Base-by-base conservation (phyloP, 495 filamentous ascomycete genomes). In the Tuber umbilicatum region DNA sequence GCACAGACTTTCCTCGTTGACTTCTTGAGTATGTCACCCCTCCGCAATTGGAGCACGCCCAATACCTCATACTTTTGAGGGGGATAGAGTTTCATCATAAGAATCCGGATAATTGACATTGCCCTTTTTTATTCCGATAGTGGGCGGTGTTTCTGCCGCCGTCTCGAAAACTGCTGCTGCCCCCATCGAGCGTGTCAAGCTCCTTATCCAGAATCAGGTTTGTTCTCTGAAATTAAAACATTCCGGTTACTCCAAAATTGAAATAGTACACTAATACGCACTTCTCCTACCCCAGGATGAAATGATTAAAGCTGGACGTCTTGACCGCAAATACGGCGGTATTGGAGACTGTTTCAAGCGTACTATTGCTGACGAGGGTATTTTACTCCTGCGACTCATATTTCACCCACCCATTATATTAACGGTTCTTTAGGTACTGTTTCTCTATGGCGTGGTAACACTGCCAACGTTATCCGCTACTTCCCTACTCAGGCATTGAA, bases 391-490 rank as follows among this genome's bases (percentile, higher is more conserved):
- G 5, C n/a, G 38, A 38, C 21, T 69, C 21, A 35, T 27, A 72
- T 45, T 41, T 64, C 55, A 31, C 35, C 27, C 9, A 69, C 43
- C 70, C 41, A 50, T 73, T 80, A 77, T 47, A 50, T 73, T 80
- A 77, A 80, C n/a, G 7, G 12, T 68, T 35, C 12, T 67, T 69
- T 43, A 80, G 88, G 87, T 86, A 83, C 89, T 77, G 89, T 93
- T 83, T 92, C 95, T 73, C 88, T 99, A 80, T 99, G 95, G 95
- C 89, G 95, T 90, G 95, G 95, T 87, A 99, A 99, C 91, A 99
- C 95, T 83, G 95, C 95, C 92, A 99, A 99, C 91, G 95, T 99
- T 86, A 97, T 99, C 88, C 96, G 95, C 90, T 99, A 99, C 90
- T 99, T 99, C 93, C 95, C 95, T 79, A 99, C 95, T 84, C 95